phyloP scores from a whole-genome alignment of 805 yeast species.

The Ogataea siamensis region DNA sequence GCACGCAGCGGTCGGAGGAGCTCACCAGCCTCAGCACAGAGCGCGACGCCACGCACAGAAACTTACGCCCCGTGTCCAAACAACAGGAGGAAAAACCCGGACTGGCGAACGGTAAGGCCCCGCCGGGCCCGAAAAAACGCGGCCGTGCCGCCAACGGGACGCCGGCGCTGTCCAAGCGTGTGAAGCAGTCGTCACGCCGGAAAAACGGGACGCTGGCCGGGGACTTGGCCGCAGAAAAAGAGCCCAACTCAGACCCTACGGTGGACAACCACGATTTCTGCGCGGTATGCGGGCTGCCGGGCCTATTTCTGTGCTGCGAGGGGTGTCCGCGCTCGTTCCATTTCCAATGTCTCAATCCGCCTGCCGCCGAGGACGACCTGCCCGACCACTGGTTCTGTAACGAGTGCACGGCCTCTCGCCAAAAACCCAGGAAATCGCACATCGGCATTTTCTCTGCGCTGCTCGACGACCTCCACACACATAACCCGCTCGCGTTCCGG shows the following conservation, averaged over 20 bases:
- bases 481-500: constrained; percentile 64
- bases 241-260: constrained; percentile 19
- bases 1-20: constrained; percentile 35
- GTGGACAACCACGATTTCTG: constrained; percentile 80
- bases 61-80: constrained; percentile 16
- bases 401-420: constrained; percentile 57
- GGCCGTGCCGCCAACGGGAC: constrained; percentile 7
- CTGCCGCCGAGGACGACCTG: constrained; percentile 64
- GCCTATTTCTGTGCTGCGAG: constrained; percentile 90
- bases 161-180: constrained; percentile 18
- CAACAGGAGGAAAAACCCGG: constrained; percentile 2
- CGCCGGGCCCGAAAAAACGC: constrained; percentile 18
- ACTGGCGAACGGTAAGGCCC: constrained; percentile 4
- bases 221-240: constrained; percentile 3
- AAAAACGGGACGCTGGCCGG: constrained; percentile 15
- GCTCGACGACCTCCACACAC: constrained; percentile 52
- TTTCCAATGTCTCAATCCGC: constrained; percentile 88
- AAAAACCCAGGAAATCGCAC: constrained; percentile 16
- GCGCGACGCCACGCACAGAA: constrained; percentile 13
- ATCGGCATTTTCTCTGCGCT: constrained; percentile 56
- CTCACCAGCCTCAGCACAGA: constrained; percentile 34
- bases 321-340: constrained; percentile 91
- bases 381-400: constrained; percentile 92
- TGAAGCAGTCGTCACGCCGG: constrained; percentile 25
- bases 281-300: constrained; percentile 85